These are phyloP conservation scores for Jamesozyma hellenica DNA, from an alignment of 805 yeast genomes.

Conservation along the genomic window DNA sequence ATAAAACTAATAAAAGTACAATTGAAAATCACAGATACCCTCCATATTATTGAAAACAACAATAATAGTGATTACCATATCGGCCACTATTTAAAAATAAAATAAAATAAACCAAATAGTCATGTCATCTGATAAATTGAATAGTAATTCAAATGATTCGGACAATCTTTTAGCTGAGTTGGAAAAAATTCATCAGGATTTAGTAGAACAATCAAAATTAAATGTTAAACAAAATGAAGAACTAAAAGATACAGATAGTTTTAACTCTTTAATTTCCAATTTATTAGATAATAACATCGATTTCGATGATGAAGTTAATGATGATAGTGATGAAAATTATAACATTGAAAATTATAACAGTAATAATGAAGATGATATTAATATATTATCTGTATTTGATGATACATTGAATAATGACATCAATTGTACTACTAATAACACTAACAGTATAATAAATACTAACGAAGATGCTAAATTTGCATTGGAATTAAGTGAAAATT, in stretches of 20 bases:
- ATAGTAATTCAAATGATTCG: neutral
- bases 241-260: neutral
- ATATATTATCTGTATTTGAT: conserved; percentile 25
- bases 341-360: conserved; percentile 27
- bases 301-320: conserved; percentile 44
- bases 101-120: too few species aligned
- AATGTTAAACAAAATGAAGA: neutral
- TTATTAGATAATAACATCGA: neutral
- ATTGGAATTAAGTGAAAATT: conserved; percentile 63
- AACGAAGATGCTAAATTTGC: conserved; percentile 46
- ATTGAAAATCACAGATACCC: too few species aligned
- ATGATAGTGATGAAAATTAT: conserved; percentile 42
- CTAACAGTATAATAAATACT: conserved; percentile 18
- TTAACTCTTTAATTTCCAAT: neutral
- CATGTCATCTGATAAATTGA: neutral
- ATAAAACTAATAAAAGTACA: too few species aligned
- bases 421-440: conserved; percentile 16
- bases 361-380: conserved; percentile 42
- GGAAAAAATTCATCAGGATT: conserved; percentile 15
- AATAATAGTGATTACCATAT: too few species aligned
- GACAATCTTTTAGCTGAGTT: conserved; percentile 12
- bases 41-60: too few species aligned
- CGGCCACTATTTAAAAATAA: too few species aligned
- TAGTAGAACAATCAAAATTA: conserved; percentile 3
- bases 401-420: conserved; percentile 12